Conservation (phyloP, 2,329 filamentous ascomycete species). For the Colletotrichum coccodes region DNA sequence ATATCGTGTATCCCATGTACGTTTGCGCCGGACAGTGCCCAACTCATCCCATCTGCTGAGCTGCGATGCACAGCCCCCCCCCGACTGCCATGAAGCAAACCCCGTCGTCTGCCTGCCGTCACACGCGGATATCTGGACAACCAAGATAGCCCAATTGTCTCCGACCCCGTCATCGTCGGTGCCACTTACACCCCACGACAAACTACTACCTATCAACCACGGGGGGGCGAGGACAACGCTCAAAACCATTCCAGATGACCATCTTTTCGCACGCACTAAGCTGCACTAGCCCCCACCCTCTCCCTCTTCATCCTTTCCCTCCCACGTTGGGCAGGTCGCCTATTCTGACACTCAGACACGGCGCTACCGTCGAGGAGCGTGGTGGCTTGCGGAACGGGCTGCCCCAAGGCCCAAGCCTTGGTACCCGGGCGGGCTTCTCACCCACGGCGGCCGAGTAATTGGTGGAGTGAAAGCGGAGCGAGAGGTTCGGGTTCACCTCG, state of each 20-base stretch:
- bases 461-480: neutral
- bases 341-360: neutral
- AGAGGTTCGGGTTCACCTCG: neutral
- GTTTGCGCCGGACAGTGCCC: neutral
- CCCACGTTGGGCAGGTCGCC: constrained; percentile 23
- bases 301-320: neutral
- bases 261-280: neutral
- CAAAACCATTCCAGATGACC: constrained; percentile 23
- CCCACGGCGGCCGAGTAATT: neutral
- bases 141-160: neutral
- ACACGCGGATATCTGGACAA: neutral
- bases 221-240: too few relatives aligned
- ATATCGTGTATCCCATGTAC: neutral
- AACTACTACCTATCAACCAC: too few relatives aligned
- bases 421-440: neutral
- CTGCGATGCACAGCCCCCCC: constrained; percentile 7
- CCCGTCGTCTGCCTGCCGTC: neutral
- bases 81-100: neutral
- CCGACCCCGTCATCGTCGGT: neutral
- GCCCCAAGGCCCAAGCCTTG: neutral
- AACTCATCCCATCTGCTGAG: neutral
- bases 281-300: neutral
- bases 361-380: neutral
- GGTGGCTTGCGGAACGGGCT: constrained; percentile 11
- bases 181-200: constrained; percentile 9